A percentile compares a stretch with the other conserved stretches of the same genome.
Evolutionary conservation across 768 basidiomycete genomes (phyloP).

Genomic region (Mycena metata): DNA sequence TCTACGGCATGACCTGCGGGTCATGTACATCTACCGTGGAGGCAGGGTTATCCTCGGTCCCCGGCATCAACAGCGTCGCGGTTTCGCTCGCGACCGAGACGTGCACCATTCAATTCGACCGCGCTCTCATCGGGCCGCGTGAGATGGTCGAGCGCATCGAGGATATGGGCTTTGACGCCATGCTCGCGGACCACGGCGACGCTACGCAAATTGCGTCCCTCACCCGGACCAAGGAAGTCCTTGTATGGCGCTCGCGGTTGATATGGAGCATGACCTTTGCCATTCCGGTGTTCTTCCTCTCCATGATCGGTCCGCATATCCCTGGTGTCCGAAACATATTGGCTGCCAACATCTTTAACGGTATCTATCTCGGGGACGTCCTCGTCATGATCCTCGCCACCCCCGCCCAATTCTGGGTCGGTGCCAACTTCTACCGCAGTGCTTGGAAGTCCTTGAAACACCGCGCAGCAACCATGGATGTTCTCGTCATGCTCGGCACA

Average conservation of each 20-base stretch:
- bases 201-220: conserved; percentile 89
- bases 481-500: conserved; percentile 95
- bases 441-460: conserved; percentile 95
- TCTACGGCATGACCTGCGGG: conserved; percentile 94
- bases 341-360: conserved; percentile 65
- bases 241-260: conserved; percentile 89
- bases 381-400: conserved; percentile 84
- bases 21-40: conserved; percentile 86
- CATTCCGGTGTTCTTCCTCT: conserved; percentile 92
- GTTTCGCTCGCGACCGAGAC: conserved; percentile 84
- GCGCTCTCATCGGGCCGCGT: conserved; percentile 78
- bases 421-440: conserved; percentile 86
- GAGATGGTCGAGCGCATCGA: conserved; percentile 91
- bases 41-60: conserved; percentile 72
- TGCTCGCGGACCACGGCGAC: conserved; percentile 84
- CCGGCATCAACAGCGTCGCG: conserved; percentile 80
- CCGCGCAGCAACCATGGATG: conserved; percentile 95
- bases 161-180: conserved; percentile 92
- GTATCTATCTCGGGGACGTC: conserved; percentile 86
- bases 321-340: conserved; percentile 69
- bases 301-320: conserved; percentile 85
- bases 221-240: conserved; percentile 89
- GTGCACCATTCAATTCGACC: conserved; percentile 83
- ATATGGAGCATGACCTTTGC: conserved; percentile 82
- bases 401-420: conserved; percentile 95